Base-by-base conservation (phyloP, 140 eudicot genomes). In the Bidens hawaiensis region DNA sequence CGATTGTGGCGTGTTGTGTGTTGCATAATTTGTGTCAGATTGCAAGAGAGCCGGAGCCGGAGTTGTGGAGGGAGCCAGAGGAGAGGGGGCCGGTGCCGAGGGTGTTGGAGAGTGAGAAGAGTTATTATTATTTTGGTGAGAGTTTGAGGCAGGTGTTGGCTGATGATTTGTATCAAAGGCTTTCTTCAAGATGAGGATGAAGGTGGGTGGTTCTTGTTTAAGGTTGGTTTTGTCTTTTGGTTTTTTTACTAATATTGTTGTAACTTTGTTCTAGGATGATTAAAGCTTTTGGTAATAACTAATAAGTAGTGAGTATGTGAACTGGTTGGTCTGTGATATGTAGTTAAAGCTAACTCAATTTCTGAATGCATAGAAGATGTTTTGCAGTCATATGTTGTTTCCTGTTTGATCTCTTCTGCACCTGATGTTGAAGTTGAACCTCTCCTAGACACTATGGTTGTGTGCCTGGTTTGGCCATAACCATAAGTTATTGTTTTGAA, bases 21-120 rank as follows among this genome's bases (percentile, higher is more conserved):
- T 75, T 93, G 82, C 99, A 93, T 79, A 93, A 93, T 52, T 66
- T 93, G 80, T 93, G 96, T 77, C 99, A 93, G 85, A 77, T 93
- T 69, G 99, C 99, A 0, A 79, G 87, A 63, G 99, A 93, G 81
- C 99, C 99, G 14, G 99, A 93, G 64, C 99, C 99, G 22, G 95
- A 84, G 83, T 53, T 81, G 55, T 88, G 87, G 89, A 85, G 77
- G 87, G 99, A 88, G 69, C 99, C 95, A 0, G 95, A 82, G 68
- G 99, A 88, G 79, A 82, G 52, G 53, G 99, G 96, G 0, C 63
- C 65, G 7, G 68, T 76, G 13, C 94, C 99, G 0, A 72, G 95
- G 76, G 78, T 88, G 49, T 66, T 93, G 80, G 99, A 93, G 74
- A 79, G 68, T 24, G 99, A 93, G 87, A 85, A 89, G 62, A 74